phyloP scores from a whole-genome alignment of 345 rosid genomes.

The Gossypium australe region DNA sequence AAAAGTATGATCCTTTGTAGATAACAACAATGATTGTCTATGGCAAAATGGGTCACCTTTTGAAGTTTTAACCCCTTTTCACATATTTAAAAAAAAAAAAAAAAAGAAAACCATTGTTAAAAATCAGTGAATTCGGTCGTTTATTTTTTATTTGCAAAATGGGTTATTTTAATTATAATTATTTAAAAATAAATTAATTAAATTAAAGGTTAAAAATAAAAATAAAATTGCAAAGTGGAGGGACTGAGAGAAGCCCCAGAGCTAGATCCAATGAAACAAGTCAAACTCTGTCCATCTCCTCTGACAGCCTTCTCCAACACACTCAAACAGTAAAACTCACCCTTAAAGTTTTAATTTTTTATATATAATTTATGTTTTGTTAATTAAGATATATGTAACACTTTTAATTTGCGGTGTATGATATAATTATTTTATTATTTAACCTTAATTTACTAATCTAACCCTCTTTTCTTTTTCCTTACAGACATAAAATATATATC shows the following conservation, averaged over 20 bases:
- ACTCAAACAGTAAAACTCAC: background rate
- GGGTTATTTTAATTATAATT: no score
- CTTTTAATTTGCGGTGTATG: no score
- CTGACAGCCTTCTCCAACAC: conserved; percentile 25
- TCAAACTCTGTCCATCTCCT: conserved; percentile 23
- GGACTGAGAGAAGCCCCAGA: background rate
- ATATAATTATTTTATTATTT: background rate
- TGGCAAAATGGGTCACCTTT: conserved; percentile 5
- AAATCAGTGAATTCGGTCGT: no score
- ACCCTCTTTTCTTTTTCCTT: background rate
- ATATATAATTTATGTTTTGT: no score
- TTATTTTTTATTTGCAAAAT: no score
- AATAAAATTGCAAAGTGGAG: background rate
- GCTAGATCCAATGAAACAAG: conserved; percentile 30
- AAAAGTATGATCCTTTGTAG: background rate
- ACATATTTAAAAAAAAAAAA: background rate
- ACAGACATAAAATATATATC: background rate
- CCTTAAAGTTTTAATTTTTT: background rate
- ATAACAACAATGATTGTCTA: conserved; percentile 9
- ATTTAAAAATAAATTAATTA: no score
- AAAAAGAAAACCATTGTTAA: background rate
- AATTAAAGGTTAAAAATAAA: background rate
- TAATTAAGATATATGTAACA: no score
- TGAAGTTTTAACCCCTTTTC: conserved; percentile 1
- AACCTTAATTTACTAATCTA: conserved; percentile 8